Evolutionary conservation across 305 asterid genomes (phyloP), one percentile per base, ranked within the genome.

Genomic region (Stenogyne calaminthoides): DNA sequence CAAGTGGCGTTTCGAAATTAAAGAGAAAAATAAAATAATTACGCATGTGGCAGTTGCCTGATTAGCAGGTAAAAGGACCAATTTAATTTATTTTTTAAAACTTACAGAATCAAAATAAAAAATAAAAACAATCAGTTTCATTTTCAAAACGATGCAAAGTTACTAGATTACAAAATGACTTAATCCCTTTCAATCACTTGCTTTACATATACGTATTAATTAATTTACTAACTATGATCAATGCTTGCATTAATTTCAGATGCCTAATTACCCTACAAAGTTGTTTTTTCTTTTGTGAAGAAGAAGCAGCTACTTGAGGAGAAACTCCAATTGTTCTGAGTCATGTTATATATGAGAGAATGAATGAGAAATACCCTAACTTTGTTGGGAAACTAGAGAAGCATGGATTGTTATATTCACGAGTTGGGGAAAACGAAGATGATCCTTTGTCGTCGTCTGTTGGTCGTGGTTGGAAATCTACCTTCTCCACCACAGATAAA

Each of bases 321-420:
- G 97, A 92, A 72, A 89, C 97, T 57, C 93, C 96, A 1, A 83
- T 93, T 46, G 98, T 88, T 22, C 90, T 84, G 0, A 93, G 98
- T 47, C 96, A 91, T 71, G 60, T 87, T 40, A 82, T 94, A 3
- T 88, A 91, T 56, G 89, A 90, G 66, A 86, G 75, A 76, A 90
- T 94, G 95, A 91, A 82, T 34, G 84, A 79, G 9, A 88, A 87
- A 75, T 82, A 93, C 72, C 91, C 91, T 0, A 94, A 88, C 2
- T 91, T 93, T 27, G 98, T 91, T 18, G 87, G 85, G 8, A 84
- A 79, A 46, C 71, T 93, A 65, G 96, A 93, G 96, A 94, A 91
- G 39, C 64, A 16, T 54, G 54, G 57, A 34, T 36, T 36, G 25
- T 16, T 51, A 51, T 51, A 51, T 18, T 6, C 10, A 16, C 57